Evolutionary conservation across 345 rosid genomes (phyloP), one percentile per base, ranked within the genome.

Genomic region (Arabis hirsuta): DNA sequence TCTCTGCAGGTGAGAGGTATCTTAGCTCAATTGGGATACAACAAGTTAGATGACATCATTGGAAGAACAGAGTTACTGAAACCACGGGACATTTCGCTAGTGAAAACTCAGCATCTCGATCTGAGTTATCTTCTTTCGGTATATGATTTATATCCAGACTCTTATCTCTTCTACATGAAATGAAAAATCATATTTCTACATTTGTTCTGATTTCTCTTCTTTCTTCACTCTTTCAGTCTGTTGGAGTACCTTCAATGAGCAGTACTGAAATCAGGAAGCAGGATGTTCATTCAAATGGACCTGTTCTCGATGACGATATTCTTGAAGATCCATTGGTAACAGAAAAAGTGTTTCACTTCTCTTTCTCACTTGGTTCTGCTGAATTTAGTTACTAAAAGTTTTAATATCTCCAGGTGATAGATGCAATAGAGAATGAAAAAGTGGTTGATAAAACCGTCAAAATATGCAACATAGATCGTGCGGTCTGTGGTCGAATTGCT

Each of bases 81-180:
- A 78, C 90, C 84, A 38, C 84, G 99, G 6, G 99, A 91, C 76
- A 90, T 95, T 71, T 95, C 99, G 1, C 81, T 95, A 39, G 96
- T 91, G 76, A 95, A 95, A 77, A 95, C 99, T 56, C 97, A 91
- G 89, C 99, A 95, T 81, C 92, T 91, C 55, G 96, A 95, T 73
- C 90, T 95, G 54, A 76, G 81, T 74, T 95, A 88, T 73, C 74
- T 95, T 73, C 82, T 88, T 64, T 83, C 87, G 59, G 97, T 95
- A 84, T 73, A 13, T 47, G 39, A 32, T 29, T 29, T 57, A 3
- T 29, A 34, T 42, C 60, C 12, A 22, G 19, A 32, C 29, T 50
- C 3, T 64, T 64, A 24, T 43, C 22, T 70, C 16, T 50, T 57
- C 64, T 44, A 62, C 53, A 24, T 46, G 55, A 24, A 53, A 45